Evolutionary conservation across 352 stramenopile species (phyloP).

Genomic region (Phytophthora fragariae): DNA sequence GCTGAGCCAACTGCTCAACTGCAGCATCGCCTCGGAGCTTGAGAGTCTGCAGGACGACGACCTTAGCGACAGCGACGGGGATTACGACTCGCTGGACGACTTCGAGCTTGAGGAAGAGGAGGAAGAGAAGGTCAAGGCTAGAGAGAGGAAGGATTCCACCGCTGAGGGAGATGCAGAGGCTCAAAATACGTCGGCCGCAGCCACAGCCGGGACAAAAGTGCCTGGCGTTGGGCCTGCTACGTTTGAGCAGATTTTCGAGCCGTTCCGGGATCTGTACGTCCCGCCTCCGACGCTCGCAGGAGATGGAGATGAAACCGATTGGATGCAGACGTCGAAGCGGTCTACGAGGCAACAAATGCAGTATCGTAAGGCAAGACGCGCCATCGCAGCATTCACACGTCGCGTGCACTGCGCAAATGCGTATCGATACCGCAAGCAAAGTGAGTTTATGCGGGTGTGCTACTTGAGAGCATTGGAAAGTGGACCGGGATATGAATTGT

Average conservation of each 20-base stretch:
- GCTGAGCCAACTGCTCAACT: constrained; percentile 30
- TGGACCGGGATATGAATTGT: constrained; percentile 39
- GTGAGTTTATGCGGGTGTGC: constrained; percentile 72
- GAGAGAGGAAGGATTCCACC: constrained; percentile 28
- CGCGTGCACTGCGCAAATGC: constrained; percentile 52
- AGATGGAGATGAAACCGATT: background rate
- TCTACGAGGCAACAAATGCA: constrained; percentile 24
- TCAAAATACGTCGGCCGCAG: background rate
- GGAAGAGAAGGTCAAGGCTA: constrained; percentile 20
- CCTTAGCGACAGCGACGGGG: constrained; percentile 42
- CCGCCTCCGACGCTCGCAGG: background rate
- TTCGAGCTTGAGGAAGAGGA: constrained; percentile 38
- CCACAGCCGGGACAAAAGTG: constrained; percentile 14
- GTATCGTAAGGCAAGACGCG: constrained; percentile 36
- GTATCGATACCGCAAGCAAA: constrained; percentile 67
- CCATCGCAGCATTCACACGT: constrained; percentile 46
- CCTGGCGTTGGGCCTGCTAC: constrained; percentile 14
- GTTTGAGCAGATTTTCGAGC: constrained; percentile 65
- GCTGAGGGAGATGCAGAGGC: constrained; percentile 23
- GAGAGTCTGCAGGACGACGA: constrained; percentile 38
- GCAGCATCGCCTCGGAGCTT: constrained; percentile 35
- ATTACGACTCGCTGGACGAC: constrained; percentile 42
- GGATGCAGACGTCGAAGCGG: constrained; percentile 1
- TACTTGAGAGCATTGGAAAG: constrained; percentile 60
- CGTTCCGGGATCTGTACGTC: constrained; percentile 67